Evolutionary conservation across 371 early-diverging fungal species (phyloP), one percentile per base, ranked within the genome.

Genomic region (Gilbertella persicaria): DNA sequence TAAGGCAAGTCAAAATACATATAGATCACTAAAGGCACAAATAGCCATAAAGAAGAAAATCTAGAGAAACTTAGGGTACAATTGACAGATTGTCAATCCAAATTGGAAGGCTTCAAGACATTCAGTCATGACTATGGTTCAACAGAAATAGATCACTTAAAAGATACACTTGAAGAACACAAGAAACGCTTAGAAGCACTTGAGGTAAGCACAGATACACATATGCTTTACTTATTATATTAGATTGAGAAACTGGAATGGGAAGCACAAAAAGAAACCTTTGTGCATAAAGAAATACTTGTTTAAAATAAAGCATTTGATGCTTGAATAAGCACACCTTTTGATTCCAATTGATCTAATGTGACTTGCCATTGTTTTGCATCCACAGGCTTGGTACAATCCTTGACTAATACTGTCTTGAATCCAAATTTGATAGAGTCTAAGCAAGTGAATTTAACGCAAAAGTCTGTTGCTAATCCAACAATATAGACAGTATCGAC

Each of bases 381-480:
- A 42, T 60, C 40, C 4, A 71, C 71, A 19, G 67, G 62, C 5
- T 53, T 57, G 0, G 73, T 71, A 24, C 60, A 64, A 26, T 77
- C 69, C 4, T 49, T 59, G 5, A 73, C 58, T 0, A 77, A 50
- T 7, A 69, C 39, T 0, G 73, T 73, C 17, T 65, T 60, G 52
- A 77, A 77, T 1, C 78, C 78, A 55, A 77, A 77, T 46, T 73
- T 77, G 26, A 71, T 21, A 5, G 71, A 69, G 50, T 77, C 78
- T 13, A 73, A 37, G 17, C 66, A 66, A 19, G 78, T 73, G 41
- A 61, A 57, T 44, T 71, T 77, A 16, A 77, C 69, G 42, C 78
- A 73, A 37, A 67, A 73, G 51, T 77, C 73, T 0, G 71, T 55
- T 8, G 78, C 78, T 16, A 73, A 41, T 2, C 77, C 73, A 17